Base-by-base conservation (phyloP, 257 asterid species). In the Solanum infundibuliforme region DNA sequence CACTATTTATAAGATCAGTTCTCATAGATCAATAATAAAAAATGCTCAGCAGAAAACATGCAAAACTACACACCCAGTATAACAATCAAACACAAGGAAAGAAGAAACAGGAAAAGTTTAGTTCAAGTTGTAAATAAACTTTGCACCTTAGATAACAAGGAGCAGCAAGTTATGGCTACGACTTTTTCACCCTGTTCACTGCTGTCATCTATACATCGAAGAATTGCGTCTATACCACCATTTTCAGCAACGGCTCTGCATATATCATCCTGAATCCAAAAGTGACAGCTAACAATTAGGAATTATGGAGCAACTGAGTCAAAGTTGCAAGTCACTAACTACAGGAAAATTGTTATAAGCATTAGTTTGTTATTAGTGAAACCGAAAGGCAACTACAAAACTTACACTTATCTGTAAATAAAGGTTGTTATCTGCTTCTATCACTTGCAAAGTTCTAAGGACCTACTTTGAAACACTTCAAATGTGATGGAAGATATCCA, bases 161-260 rank as follows among this genome's bases (percentile, higher is more conserved):
- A 93, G 90, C 98, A 96, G 90, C 94, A 94, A 83, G 94, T 89
- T 93, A 48, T 96, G 86, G 98, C 98, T 76, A 92, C 94, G n/a
- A 89, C 89, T 74, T 81, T 87, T 88, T 93, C 95, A 29, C 98
- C 93, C 88, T 91, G 96, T 86, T 92, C 82, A 85, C 96, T 94
- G 88, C 96, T 94, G 86, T 94, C 95, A 62, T 95, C 99, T 87
- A 95, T 88, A 65, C 96, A 94, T 41, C 74, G 87, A 68, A 97
- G 94, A 90, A 93, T 88, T 43, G 94, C 96, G 90, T 93, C 98
- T 88, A 97, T 92, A 87, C 99, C 99, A 83, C 98, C 98, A 82
- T 71, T 86, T 77, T 92, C 87, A 87, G 98, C 96, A 84, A 95
- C 90, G 48, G 98, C 91, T 92, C 94, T 93, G 94, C 99, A 97